Percentiles rank a stretch among this genome's conserved stretches.
Conservation (phyloP, 768 basidiomycete species). For the Sporobolomyces pararoseus region DNA sequence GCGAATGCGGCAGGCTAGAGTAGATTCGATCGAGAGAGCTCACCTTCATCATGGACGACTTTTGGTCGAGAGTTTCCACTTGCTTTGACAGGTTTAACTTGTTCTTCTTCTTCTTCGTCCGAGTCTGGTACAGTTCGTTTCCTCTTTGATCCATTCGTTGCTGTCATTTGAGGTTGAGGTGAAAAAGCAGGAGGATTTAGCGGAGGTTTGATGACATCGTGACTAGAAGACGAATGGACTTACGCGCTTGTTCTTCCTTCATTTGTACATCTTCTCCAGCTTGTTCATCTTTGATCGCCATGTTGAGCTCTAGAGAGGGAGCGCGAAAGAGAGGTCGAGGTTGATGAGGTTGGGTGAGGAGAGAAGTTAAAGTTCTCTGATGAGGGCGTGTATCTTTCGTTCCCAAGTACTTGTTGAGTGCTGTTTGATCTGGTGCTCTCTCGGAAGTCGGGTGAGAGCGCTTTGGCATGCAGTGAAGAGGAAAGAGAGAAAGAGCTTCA, state of each 20-base stretch:
- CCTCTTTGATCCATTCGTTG: constrained; percentile 4
- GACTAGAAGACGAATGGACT: not conserved
- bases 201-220: not conserved
- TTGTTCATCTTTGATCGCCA: not conserved
- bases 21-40: not conserved
- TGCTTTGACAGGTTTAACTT: constrained; percentile 1
- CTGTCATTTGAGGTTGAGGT: not conserved
- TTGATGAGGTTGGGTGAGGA: not conserved
- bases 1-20: not conserved
- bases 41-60: constrained; percentile 15
- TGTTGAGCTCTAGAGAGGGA: not conserved
- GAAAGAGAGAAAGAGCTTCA: not conserved
- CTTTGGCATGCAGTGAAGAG: constrained; percentile 12
- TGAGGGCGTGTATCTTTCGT: constrained; percentile 24
- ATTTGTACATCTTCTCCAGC: not conserved
- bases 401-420: constrained; percentile 17
- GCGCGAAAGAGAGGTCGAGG: not conserved
- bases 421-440: constrained; percentile 13
- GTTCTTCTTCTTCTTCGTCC: not conserved
- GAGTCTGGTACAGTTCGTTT: constrained; percentile 4
- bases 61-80: not conserved
- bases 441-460: not conserved
- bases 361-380: not conserved
- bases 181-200: too few relatives aligned
- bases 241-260: not conserved